Evolutionary conservation across 805 yeast genomes (phyloP), one percentile per base, ranked within the genome.

Genomic region (Nematodospora valgi): DNA sequence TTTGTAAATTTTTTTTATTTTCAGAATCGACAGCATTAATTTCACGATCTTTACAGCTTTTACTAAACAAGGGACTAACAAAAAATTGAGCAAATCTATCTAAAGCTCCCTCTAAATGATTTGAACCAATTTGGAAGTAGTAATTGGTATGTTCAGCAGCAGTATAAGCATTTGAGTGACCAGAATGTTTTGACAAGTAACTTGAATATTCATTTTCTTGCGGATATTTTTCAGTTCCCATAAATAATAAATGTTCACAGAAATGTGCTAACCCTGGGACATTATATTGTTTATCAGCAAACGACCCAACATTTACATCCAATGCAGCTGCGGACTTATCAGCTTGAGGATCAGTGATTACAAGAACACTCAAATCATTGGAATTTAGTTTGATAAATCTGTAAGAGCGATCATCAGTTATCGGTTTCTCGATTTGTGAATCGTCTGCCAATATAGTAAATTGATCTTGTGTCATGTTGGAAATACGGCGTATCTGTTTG

Each of bases 21-120:
- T 91, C 98, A 24, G 95, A 84, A 59, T 91, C 96, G 7, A 91
- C 98, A 2, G 98, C 98, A 44, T 80, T 77, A 49, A 91, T 84
- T 59, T 91, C 98, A 37, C 97, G 73, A 52, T 88, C 96, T 53
- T 87, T 86, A 53, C 96, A 82, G 43, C 78, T 68, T 46, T 47
- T 65, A 44, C 70, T 66, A 51, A 91, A 91, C 47, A 91, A 64
- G 1, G 98, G 98, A 19, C 76, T 58, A 23, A 89, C 82, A 66
- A 91, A 91, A 55, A 91, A 91, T 56, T 91, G 98, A 4, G 96
- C 76, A 58, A 91, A 91, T 48, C 98, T 70, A 57, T 91, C 98
- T 35, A 91, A 64, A 0, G 97, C 96, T 5, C 95, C 96, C 41
- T 81, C 78, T 40, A 91, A 66, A 46, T 81, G 76, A 43, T 80